A percentile compares a stretch with the other conserved stretches of the same genome.
phyloP scores from a whole-genome alignment of 495 filamentous ascomycete genomes.

The Hypoxylon fuscum region DNA sequence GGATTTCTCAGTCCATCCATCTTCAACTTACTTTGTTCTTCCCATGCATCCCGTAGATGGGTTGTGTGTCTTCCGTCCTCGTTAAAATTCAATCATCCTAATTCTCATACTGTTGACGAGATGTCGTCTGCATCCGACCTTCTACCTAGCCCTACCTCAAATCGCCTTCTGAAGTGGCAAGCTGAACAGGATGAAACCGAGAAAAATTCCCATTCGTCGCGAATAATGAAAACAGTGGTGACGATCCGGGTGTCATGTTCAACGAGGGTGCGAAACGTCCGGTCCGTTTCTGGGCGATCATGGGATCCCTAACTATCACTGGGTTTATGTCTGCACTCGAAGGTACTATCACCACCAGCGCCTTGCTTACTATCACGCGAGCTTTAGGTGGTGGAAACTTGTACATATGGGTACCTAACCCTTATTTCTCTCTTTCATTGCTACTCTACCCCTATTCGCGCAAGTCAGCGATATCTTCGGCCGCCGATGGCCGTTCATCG shows the following conservation, averaged over 20 bases:
- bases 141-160: too few species aligned
- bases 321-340: neutral
- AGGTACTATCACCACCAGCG: conserved; percentile 1
- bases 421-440: conserved; percentile 5
- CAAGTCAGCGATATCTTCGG: conserved; percentile 8
- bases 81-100: too few species aligned
- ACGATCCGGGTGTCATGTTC: conserved; percentile 7
- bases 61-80: too few species aligned
- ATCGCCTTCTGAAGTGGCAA: too few species aligned
- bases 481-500: neutral
- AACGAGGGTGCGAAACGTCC: neutral
- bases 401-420: conserved; percentile 6
- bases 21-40: too few species aligned
- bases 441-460: conserved; percentile 1
- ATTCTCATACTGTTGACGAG: too few species aligned
- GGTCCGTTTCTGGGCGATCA: neutral
- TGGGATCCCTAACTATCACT: neutral
- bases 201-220: too few species aligned
- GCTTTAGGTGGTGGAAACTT: conserved; percentile 5
- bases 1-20: too few species aligned
- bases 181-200: too few species aligned
- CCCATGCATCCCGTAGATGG: too few species aligned
- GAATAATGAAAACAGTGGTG: too few species aligned
- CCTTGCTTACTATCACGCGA: neutral
- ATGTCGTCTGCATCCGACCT: too few species aligned